Evolutionary conservation across 2,329 filamentous ascomycete species (phyloP).

Genomic region (Colletotrichum melonis): DNA sequence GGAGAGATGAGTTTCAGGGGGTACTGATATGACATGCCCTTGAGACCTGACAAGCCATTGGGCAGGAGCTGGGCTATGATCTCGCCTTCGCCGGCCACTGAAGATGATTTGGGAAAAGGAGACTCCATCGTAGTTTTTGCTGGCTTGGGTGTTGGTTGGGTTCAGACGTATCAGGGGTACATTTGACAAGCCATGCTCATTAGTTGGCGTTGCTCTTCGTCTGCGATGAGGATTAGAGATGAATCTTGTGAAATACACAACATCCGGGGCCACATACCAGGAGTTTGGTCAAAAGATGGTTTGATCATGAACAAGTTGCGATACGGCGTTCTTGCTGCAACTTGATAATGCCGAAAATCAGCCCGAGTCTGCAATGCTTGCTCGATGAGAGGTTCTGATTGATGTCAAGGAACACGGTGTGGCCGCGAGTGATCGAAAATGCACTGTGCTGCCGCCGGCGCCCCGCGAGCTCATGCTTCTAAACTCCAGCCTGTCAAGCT

Average conservation of each 20-base stretch:
- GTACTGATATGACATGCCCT: conserved; percentile 87
- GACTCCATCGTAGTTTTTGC: conserved; percentile 60
- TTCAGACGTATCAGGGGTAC: neutral
- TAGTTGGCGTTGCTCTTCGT: neutral
- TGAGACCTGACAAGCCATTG: conserved; percentile 76
- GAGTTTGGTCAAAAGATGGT: neutral
- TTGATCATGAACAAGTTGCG: neutral
- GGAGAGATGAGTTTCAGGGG: conserved; percentile 94
- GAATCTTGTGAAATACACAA: neutral
- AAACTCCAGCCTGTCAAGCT: neutral
- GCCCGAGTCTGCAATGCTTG: neutral
- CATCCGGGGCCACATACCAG: neutral
- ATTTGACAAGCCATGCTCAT: neutral
- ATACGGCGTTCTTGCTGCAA: neutral
- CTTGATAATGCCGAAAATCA: neutral
- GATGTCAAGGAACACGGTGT: neutral
- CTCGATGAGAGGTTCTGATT: neutral
- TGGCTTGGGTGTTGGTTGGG: neutral
- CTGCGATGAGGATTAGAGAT: neutral
- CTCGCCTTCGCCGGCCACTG: conserved; percentile 80
- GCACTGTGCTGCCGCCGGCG: conserved; percentile 18
- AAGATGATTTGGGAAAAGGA: conserved; percentile 82
- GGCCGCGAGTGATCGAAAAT: neutral
- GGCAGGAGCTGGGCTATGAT: conserved; percentile 81
- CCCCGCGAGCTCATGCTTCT: neutral